Percentiles rank a stretch among this genome's conserved stretches.
Evolutionary conservation across 2,329 filamentous ascomycete species (phyloP).

Genomic region (Sporothrix inflata): DNA sequence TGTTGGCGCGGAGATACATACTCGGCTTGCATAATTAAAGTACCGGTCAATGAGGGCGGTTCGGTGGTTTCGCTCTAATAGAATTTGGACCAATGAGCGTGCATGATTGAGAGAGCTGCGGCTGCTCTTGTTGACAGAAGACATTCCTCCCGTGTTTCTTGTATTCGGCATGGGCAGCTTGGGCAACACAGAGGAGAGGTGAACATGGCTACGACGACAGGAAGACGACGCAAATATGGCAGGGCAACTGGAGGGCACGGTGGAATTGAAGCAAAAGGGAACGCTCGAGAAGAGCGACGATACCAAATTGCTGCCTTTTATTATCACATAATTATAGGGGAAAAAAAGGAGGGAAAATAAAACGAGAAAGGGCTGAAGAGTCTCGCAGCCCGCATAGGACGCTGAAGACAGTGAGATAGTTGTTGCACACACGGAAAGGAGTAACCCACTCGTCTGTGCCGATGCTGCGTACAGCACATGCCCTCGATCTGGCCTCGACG

Average conservation of each 20-base stretch:
- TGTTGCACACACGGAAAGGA: background rate
- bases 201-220: background rate
- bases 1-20: conserved; percentile 39
- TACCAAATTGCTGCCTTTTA: background rate
- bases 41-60: conserved; percentile 34
- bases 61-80: conserved; percentile 12
- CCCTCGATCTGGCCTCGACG: background rate
- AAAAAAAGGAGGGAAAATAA: background rate
- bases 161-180: background rate
- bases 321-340: background rate
- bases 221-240: background rate
- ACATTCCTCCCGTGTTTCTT: background rate
- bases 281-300: too few species aligned
- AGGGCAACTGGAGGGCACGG: too few species aligned
- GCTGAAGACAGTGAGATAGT: background rate
- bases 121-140: conserved; percentile 4
- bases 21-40: conserved; percentile 38
- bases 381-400: background rate
- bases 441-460: background rate
- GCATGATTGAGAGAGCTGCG: conserved; percentile 15
- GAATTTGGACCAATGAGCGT: conserved; percentile 3
- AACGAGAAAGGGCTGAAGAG: background rate
- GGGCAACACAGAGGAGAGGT: background rate
- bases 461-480: background rate
- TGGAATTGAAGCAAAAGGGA: too few species aligned